Conservation (phyloP, 441 rosid genomes). For the Rhodomyrtus psidioides region DNA sequence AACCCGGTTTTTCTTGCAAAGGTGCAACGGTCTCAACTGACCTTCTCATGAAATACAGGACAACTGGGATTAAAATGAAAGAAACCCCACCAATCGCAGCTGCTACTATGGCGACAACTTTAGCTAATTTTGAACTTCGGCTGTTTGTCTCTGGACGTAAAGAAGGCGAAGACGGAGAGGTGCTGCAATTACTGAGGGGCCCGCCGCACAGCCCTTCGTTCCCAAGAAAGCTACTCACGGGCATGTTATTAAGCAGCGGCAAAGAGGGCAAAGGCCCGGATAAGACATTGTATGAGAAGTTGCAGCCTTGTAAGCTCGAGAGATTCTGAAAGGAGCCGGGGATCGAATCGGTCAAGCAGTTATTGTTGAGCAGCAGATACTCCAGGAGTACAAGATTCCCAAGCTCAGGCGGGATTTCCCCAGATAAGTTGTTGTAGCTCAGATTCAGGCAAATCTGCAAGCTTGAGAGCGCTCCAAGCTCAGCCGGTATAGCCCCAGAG, state of each 20-base stretch:
- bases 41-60: constrained; percentile 3
- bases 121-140: background rate
- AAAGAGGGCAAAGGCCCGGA: constrained; percentile 1
- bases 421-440: constrained; percentile 8
- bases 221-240: constrained; percentile 1
- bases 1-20: background rate
- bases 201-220: constrained; percentile 3
- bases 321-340: constrained; percentile 3
- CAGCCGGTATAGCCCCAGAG: background rate
- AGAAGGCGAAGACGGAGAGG: background rate
- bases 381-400: constrained; percentile 5
- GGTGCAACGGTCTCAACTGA: constrained; percentile 3
- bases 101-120: background rate
- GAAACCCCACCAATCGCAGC: constrained; percentile 3
- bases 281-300: constrained; percentile 7
- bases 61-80: background rate
- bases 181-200: background rate
- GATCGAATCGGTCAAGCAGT: constrained; percentile 2
- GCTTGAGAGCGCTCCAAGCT: background rate
- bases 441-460: constrained; percentile 8
- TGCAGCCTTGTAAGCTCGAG: constrained; percentile 4
- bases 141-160: too few relatives aligned
- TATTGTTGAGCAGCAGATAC: constrained; percentile 8
- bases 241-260: background rate
- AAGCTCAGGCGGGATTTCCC: constrained; percentile 3